Base-by-base conservation (phyloP, 345 rosid genomes). In the Populus davidiana region DNA sequence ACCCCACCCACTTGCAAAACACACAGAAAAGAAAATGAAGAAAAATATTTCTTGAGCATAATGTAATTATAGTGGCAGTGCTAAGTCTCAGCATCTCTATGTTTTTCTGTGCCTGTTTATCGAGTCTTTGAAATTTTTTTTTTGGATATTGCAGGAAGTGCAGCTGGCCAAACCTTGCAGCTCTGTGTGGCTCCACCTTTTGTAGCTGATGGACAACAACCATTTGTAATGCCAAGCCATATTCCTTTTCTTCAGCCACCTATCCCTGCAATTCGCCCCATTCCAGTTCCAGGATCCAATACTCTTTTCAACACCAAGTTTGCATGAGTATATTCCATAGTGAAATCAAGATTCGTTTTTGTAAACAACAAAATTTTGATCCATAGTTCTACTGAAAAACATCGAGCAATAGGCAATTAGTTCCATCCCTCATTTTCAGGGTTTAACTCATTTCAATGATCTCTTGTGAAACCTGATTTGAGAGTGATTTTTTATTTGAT, bases 221-320 rank as follows among this genome's bases (percentile, higher is more conserved):
- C 86, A 20, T 80, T 79, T 50, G 74, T 84, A 7, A 73, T 83
- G 81, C 82, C 89, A 38, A 63, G 75, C 61, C 86, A 86, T 70
- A 67, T 84, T 76, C 87, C 88, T 8, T 75, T 77, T 61, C 66
- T 90, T 81, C 92, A 90, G 59, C 81, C 90, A 16, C 85, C 86
- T 43, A 76, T 83, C 64, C 85, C 91, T 0, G 61, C 74, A 16
- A 84, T 78, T 72, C 76, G 70, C 33, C 75, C 86, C 56, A 70
- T 79, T 43, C 86, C 81, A 47, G 75, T 82, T 29, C 87, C 87
- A 1, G 89, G 85, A 59, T 79, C 90, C 7, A 88, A 82, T 71
- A 81, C 83, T 73, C 78, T 79, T 66, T 83, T 67, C 67, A 69
- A 78, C 73, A 54, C 90, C 68, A 88, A 89, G 83, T 79, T 86